Percentiles rank a stretch among this genome's conserved stretches.
Evolutionary conservation across 2,329 filamentous ascomycete genomes (phyloP).

Genomic region (Trichoderma asperellum): DNA sequence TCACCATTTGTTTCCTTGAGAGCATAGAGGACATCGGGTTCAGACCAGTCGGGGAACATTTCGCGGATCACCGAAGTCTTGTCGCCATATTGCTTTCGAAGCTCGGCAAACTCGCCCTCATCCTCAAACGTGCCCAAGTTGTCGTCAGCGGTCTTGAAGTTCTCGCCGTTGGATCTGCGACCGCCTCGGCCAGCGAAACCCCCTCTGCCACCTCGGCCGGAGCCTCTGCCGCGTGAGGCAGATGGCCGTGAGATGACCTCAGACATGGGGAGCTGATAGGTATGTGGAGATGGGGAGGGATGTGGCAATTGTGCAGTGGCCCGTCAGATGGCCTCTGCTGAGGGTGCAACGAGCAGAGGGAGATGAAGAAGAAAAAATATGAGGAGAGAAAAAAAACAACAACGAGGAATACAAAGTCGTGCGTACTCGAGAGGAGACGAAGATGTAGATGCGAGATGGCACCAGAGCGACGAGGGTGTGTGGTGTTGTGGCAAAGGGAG

Average conservation of each 20-base stretch:
- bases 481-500: conserved; percentile 32
- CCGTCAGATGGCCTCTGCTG: conserved; percentile 47
- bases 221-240: conserved; percentile 86
- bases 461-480: conserved; percentile 22
- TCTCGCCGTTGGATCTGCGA: conserved; percentile 76
- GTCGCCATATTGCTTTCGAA: conserved; percentile 85
- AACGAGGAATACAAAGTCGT: conserved; percentile 39
- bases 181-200: conserved; percentile 74
- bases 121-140: conserved; percentile 68
- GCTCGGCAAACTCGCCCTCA: conserved; percentile 85
- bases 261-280: conserved; percentile 72
- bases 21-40: conserved; percentile 91
- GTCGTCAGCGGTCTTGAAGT: conserved; percentile 61
- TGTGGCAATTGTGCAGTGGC: conserved; percentile 34
- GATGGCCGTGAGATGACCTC: conserved; percentile 86
- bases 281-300: conserved; percentile 41
- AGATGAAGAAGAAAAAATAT: conserved; percentile 36
- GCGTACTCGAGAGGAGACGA: conserved; percentile 37
- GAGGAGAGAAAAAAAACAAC: conserved; percentile 37
- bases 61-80: conserved; percentile 85
- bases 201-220: conserved; percentile 82
- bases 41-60: conserved; percentile 93
- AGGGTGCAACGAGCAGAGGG: conserved; percentile 38
- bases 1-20: conserved; percentile 87
- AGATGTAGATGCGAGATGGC: conserved; percentile 27